These are phyloP conservation scores for Angomonas ambiguus DNA, from an alignment of 208 protist genomes.

Conservation along the genomic window DNA sequence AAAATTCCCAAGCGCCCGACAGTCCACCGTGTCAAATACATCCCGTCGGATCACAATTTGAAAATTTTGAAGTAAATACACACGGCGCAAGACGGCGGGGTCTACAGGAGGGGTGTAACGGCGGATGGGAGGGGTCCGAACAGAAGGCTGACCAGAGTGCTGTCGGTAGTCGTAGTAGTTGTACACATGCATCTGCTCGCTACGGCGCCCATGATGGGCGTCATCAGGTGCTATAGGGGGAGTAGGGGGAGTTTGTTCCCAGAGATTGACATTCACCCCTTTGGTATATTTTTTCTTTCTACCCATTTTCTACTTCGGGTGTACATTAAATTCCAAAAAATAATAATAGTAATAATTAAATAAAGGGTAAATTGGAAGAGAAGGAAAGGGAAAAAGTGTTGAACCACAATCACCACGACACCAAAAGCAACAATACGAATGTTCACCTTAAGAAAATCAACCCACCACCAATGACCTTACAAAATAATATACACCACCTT, in stretches of 20 bases:
- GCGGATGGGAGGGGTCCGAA: neutral
- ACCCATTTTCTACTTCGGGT: neutral
- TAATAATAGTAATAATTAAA: neutral
- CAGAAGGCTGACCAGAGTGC: neutral
- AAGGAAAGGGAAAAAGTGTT: neutral
- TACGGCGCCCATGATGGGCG: neutral
- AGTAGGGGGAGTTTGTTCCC: neutral
- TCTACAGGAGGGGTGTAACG: slow-evolving; percentile 30
- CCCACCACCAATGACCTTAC: no score
- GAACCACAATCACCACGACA: neutral
- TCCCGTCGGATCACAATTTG: slow-evolving; percentile 84
- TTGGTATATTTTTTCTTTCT: neutral
- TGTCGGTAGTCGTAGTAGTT: neutral
- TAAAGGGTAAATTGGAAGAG: neutral
- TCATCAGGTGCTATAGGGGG: neutral
- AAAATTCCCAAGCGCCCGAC: neutral
- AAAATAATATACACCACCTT: no score
- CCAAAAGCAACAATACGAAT: neutral
- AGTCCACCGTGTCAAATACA: slow-evolving; percentile 15
- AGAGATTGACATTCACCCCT: neutral
- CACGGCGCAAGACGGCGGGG: slow-evolving; percentile 42
- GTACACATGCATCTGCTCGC: neutral
- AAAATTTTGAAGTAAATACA: slow-evolving; percentile 87
- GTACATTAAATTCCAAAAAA: neutral
- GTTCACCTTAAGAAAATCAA: no score